Evolutionary conservation across 148 eudicot species (phyloP), one percentile per base, ranked within the genome.

Genomic region (Chenopodium formosanum): DNA sequence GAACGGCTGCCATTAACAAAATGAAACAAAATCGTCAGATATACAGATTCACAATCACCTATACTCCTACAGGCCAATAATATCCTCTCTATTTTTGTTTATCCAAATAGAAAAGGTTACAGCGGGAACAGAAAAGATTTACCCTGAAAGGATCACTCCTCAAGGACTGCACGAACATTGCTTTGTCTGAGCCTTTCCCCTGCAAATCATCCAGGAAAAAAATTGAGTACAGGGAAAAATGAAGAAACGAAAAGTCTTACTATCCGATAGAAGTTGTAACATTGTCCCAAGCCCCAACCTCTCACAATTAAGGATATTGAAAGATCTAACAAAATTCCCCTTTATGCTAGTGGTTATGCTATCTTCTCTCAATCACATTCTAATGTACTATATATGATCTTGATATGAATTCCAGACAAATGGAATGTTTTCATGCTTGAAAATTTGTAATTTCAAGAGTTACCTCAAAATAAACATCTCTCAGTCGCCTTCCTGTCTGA

Each of bases 131-230:
- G 44, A 47, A 60, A 76, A 50, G 81, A 40, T 73, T 86, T 84
- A 95, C 98, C 87, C 94, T 87, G 78, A 92, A 95, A 80, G 98
- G 97, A 83, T 95, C 98, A 48, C 98, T 88, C 83, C 98, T 91
- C 87, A 95, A 86, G 70, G 98, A 95, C 83, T 95, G 98, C 74
- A 95, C 97, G 89, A 91, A 93, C 91, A 92, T 91, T 64, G 94
- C 89, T 67, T 94, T 85, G 37, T 90, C 92, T 32, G 92, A 86
- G 75, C 90, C 89, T 84, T 86, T 92, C 80, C 91, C 98, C 98
- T 95, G 93, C 73, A 86, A 77, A 80, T 46, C 25, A 50, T 46
- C 4, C 68, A 60, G 29, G 47, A 67, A 19, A 7, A 16, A 75
- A 68, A 25, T 17, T 23, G 82, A 83, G 62, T 31, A 75, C 25